Conservation (phyloP, 208 protist species). For the Naegleria fowleri region DNA sequence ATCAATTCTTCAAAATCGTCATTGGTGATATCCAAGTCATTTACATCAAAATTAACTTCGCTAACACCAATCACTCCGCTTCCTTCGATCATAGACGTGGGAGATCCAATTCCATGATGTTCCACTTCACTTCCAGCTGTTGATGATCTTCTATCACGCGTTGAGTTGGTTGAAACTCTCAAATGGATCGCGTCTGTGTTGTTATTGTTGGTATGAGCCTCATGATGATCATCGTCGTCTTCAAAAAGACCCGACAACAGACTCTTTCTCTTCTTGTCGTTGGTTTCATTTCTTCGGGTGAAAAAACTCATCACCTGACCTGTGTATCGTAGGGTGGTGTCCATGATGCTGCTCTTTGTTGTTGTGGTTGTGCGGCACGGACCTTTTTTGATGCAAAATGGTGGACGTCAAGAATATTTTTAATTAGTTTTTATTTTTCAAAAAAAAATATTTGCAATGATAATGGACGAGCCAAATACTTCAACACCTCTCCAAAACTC, state of each 20-base stretch:
- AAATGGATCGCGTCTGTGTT: no score
- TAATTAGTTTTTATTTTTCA: no score
- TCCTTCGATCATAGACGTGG: not conserved
- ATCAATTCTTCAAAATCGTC: constrained; percentile 16
- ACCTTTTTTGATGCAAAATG: no score
- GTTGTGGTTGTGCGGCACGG: not conserved
- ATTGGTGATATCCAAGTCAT: constrained; percentile 21
- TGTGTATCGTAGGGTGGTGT: not conserved
- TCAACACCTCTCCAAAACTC: no score
- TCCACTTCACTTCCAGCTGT: not conserved
- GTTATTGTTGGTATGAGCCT: not conserved
- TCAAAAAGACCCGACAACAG: not conserved
- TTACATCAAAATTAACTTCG: not conserved
- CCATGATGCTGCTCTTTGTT: not conserved
- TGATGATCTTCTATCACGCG: not conserved
- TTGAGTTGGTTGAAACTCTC: not conserved
- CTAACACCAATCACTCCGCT: not conserved
- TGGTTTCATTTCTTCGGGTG: no score
- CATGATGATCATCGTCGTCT: not conserved
- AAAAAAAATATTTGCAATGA: no score
- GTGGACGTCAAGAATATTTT: not conserved
- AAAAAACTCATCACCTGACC: constrained; percentile 1
- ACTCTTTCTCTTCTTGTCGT: not conserved
- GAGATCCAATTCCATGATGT: not conserved
- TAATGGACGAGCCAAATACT: no score